phyloP scores from a whole-genome alignment of 805 yeast genomes.

The Nakazawaea molendinolei region DNA sequence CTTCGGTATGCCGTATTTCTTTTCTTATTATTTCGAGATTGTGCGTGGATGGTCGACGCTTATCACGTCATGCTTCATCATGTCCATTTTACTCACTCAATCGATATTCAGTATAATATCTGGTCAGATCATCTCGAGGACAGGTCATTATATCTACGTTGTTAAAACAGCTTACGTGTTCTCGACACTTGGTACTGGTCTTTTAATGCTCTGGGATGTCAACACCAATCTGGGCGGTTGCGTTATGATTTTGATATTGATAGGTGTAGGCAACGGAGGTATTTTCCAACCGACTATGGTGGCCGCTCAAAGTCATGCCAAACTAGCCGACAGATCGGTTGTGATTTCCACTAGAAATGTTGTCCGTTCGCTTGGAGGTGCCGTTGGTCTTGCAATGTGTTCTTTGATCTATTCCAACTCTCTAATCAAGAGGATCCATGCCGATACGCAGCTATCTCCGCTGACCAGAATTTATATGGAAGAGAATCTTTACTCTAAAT shows the following conservation, averaged over 20 bases:
- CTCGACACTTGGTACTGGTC: slow-evolving; percentile 36
- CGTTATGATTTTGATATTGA: slow-evolving; percentile 27
- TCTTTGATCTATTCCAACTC: slow-evolving; percentile 24
- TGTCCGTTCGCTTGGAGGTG: slow-evolving; percentile 54
- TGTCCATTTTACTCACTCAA: slow-evolving; percentile 39
- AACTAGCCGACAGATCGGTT: slow-evolving; percentile 48
- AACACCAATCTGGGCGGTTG: slow-evolving; percentile 27
- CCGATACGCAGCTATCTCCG: slow-evolving; percentile 9
- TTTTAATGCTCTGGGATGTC: slow-evolving; percentile 29
- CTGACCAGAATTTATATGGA: slow-evolving; percentile 17
- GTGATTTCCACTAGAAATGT: slow-evolving; percentile 53
- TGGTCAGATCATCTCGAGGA: slow-evolving; percentile 38
- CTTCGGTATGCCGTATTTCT: slow-evolving; percentile 38
- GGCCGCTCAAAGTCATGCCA: slow-evolving; percentile 48
- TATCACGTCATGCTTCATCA: slow-evolving; percentile 31
- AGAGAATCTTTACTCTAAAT: slow-evolving; percentile 21
- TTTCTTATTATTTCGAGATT: slow-evolving; percentile 43
- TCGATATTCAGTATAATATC: slow-evolving; percentile 34
- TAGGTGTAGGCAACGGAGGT: slow-evolving; percentile 40
- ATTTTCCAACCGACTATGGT: slow-evolving; percentile 51
- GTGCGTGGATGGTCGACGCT: slow-evolving; percentile 34
- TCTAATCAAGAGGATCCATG: slow-evolving; percentile 14
- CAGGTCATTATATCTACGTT: slow-evolving; percentile 36
- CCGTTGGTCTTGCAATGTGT: slow-evolving; percentile 46
- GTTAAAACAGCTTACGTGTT: slow-evolving; percentile 33